phyloP scores from a whole-genome alignment of 2,329 filamentous ascomycete species.

The Aotearoamyces nothofagi region DNA sequence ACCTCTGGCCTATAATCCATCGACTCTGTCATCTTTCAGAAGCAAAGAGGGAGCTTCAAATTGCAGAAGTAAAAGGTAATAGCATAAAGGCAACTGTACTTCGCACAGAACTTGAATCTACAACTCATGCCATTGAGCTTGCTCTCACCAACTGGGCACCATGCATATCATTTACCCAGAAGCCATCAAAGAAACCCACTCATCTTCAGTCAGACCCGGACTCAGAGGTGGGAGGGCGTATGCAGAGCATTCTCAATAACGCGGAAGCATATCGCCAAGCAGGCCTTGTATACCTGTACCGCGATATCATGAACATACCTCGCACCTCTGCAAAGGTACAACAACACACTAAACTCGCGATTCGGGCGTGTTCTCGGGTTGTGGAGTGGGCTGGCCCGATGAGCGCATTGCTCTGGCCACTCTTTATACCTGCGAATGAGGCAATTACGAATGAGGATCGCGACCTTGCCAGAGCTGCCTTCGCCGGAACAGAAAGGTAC shows the following conservation, averaged over 20 bases:
- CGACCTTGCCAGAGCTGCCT: constrained; percentile 32
- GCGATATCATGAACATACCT: constrained; percentile 24
- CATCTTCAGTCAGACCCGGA: constrained; percentile 4
- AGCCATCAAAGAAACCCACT: constrained; percentile 6
- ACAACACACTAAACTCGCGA: constrained; percentile 31
- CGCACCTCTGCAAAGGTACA: constrained; percentile 35
- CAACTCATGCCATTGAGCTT: constrained; percentile 36
- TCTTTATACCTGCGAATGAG: constrained; percentile 49
- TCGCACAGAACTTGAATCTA: constrained; percentile 17
- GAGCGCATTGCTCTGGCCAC: constrained; percentile 47
- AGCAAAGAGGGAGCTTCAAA: constrained; percentile 34
- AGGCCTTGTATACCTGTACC: constrained; percentile 28
- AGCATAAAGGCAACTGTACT: constrained; percentile 14
- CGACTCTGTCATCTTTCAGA: constrained; percentile 38
- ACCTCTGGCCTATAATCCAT: constrained; percentile 48
- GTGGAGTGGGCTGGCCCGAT: constrained; percentile 42
- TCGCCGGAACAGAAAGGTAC: constrained; percentile 35
- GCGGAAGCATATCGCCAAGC: constrained; percentile 36
- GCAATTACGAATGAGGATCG: constrained; percentile 34
- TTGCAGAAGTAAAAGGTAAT: constrained; percentile 26
- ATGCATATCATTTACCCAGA: too few species aligned
- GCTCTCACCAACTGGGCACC: constrained; percentile 41
- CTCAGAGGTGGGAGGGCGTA: constrained; percentile 6
- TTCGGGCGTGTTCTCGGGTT: constrained; percentile 38
- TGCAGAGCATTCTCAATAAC: constrained; percentile 24